Evolutionary conservation across 2,329 filamentous ascomycete genomes (phyloP).

Genomic region (Trichothecium sympodiale): DNA sequence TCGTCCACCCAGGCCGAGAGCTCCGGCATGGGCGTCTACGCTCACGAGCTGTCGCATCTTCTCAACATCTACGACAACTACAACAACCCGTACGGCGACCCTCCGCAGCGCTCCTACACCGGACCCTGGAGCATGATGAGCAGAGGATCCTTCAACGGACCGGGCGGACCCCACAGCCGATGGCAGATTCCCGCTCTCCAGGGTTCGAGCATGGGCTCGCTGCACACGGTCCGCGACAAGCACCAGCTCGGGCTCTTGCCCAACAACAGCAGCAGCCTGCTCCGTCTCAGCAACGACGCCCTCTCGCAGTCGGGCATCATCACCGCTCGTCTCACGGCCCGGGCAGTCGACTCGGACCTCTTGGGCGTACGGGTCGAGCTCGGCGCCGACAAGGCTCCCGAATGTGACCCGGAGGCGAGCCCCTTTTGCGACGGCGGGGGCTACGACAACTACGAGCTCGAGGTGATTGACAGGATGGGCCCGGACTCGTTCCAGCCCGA

Average conservation of each 20-base stretch:
- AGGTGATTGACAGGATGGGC: slow-evolving; percentile 43
- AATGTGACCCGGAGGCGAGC: slow-evolving; percentile 28
- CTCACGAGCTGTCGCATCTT: slow-evolving; percentile 40
- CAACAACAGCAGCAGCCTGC: slow-evolving; percentile 22
- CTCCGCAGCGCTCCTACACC: slow-evolving; percentile 33
- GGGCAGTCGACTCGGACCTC: slow-evolving; percentile 29
- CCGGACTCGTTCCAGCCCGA: slow-evolving; percentile 41
- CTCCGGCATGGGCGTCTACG: slow-evolving; percentile 40
- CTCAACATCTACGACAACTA: slow-evolving; percentile 44
- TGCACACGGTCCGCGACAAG: slow-evolving; percentile 43
- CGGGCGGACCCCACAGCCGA: slow-evolving; percentile 39
- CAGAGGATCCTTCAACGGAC: slow-evolving; percentile 40
- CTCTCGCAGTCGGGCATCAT: slow-evolving; percentile 31
- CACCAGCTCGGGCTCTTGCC: slow-evolving; percentile 35
- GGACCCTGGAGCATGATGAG: slow-evolving; percentile 43
- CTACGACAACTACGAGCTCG: slow-evolving; percentile 40
- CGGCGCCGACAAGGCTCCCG: slow-evolving; percentile 30
- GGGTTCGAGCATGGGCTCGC: slow-evolving; percentile 36
- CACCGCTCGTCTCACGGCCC: slow-evolving; percentile 33
- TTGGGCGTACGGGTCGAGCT: slow-evolving; percentile 37
- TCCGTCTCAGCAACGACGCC: slow-evolving; percentile 30
- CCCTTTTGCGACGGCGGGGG: slow-evolving; percentile 38
- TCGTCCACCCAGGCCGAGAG: slow-evolving; percentile 42
- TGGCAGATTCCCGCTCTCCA: slow-evolving; percentile 40
- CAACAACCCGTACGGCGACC: slow-evolving; percentile 38